Percentiles rank a stretch among this genome's conserved stretches.
These are phyloP conservation scores for Gossypium davidsonii DNA, from an alignment of 441 rosid species.

Conservation along the genomic window DNA sequence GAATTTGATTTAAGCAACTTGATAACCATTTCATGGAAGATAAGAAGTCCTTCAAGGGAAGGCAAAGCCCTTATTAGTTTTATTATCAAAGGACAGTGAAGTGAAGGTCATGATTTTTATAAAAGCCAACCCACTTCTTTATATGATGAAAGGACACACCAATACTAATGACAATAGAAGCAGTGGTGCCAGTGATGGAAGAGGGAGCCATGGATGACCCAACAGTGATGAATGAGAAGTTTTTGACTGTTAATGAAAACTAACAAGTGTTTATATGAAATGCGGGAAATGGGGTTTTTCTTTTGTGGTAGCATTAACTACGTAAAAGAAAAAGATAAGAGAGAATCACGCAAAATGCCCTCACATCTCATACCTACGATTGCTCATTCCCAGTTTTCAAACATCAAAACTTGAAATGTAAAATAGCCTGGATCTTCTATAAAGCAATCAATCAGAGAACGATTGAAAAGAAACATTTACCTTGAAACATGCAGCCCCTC, in stretches of 20 bases:
- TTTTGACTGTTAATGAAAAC: too few relatives aligned
- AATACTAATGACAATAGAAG: background rate
- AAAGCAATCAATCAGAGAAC: too few relatives aligned
- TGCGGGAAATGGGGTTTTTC: too few relatives aligned
- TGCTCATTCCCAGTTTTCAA: background rate
- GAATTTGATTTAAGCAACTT: too few relatives aligned
- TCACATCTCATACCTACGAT: slow-evolving; percentile 9
- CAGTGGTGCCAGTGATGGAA: background rate
- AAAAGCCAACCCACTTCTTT: background rate
- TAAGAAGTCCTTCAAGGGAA: background rate
- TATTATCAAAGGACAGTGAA: background rate
- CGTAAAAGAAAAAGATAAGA: background rate
- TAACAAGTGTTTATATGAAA: too few relatives aligned
- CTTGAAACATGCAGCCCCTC: background rate
- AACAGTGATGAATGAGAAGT: too few relatives aligned
- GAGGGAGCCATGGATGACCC: too few relatives aligned
- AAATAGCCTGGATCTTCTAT: too few relatives aligned
- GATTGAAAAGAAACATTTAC: background rate
- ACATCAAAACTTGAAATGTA: background rate
- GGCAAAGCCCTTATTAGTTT: background rate
- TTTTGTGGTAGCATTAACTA: background rate
- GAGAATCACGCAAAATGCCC: background rate
- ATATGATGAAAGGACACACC: background rate
- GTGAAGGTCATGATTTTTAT: background rate
- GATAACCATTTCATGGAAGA: background rate